Base-by-base conservation (phyloP, 2,329 filamentous ascomycete species). In the Chalara sp. region DNA sequence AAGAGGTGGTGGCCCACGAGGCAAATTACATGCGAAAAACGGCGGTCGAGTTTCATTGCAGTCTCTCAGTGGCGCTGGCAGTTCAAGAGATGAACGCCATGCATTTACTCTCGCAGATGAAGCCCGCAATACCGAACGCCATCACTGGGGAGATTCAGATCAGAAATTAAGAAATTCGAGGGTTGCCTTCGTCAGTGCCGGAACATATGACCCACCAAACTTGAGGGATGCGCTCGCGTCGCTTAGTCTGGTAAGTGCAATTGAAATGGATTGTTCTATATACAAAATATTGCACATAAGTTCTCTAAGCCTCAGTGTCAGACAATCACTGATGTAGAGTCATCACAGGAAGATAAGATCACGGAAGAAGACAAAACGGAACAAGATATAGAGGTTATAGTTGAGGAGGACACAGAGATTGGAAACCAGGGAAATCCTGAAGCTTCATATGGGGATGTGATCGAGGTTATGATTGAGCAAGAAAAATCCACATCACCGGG, bases 121-220 rank as follows among this genome's bases (percentile, higher is more conserved):
- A 65, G 80, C 79, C 35, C 72, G 72, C 28, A 81, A 79, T 58
- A 80, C 78, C 10, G 76, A 76, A 61, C 73, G 78, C 57, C 67
- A 68, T 40, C 69, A 68, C 32, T 63, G 69, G 44, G 76, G 73
- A 65, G 70, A 72, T 50, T 64, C 71, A 3, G 71, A 72, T 53
- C 66, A 68, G 46, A 74, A 73, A 56, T 69, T 86, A 46, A 73
- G 83, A 52, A 68, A 83, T 58, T 71, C 75, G 49, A 69, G 70
- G 29, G 73, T 86, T 47, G 64, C 67, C 2, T 87, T 87, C 61
- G 74, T 86, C 53, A 82, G 79, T 61, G 81, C 79, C 33, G 80
- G 79, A 28, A 67, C 66, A 40, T 64, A 74, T 48, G 64, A 72
- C 35, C 66, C 70, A 39, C 47, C 54, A 2, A 37, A 37, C n/a